Evolutionary conservation across 495 filamentous ascomycete species (phyloP).

Genomic region (Talaromyces proteolyticus): DNA sequence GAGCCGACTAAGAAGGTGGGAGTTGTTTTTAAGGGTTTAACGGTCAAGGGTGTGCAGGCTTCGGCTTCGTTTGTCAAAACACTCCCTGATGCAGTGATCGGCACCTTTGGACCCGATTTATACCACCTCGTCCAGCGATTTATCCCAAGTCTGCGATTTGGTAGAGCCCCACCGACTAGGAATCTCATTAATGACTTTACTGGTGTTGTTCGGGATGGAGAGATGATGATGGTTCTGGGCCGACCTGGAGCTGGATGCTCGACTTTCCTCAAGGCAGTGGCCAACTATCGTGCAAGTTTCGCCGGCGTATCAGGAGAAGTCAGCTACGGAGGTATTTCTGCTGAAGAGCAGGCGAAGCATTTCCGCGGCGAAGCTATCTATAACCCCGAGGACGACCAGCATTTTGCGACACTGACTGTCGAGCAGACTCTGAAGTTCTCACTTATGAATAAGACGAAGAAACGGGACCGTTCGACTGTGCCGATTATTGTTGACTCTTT

Average conservation of each 20-base stretch:
- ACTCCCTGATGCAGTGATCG: constrained; percentile 70
- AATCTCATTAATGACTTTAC: constrained; percentile 71
- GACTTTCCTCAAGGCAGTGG: constrained; percentile 72
- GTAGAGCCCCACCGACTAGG: constrained; percentile 41
- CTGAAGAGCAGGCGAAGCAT: constrained; percentile 58
- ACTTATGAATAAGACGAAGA: constrained; percentile 77
- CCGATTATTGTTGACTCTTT: constrained; percentile 59
- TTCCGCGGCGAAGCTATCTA: constrained; percentile 82
- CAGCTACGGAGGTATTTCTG: constrained; percentile 69
- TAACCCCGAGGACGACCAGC: constrained; percentile 76
- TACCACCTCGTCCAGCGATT: constrained; percentile 62
- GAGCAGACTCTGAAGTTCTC: constrained; percentile 80
- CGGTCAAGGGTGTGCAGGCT: constrained; percentile 65
- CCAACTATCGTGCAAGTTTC: constrained; percentile 62
- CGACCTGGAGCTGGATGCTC: constrained; percentile 75
- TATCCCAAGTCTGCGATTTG: constrained; percentile 56
- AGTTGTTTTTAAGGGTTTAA: constrained; percentile 75
- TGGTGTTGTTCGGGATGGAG: constrained; percentile 71
- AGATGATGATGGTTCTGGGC: constrained; percentile 82
- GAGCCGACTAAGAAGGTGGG: constrained; percentile 78
- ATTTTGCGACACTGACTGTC: constrained; percentile 73
- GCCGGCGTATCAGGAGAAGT: constrained; percentile 67
- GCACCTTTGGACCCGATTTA: constrained; percentile 79
- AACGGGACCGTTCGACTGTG: constrained; percentile 59
- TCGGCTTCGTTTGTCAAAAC: constrained; percentile 66